Base-by-base conservation (phyloP, 2,329 filamentous ascomycete genomes). In the Capronia americana region DNA sequence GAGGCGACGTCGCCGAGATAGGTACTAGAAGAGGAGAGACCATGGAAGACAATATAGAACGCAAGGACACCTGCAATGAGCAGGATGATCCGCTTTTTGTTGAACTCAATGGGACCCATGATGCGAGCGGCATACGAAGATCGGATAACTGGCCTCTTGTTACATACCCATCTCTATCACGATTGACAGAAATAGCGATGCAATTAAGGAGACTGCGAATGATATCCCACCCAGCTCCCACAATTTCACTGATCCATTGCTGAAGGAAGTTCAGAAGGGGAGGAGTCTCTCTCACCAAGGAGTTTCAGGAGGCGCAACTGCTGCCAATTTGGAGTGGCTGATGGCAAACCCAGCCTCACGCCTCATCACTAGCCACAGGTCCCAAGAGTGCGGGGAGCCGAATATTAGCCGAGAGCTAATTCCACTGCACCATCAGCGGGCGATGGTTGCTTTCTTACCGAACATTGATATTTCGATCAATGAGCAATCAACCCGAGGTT, bases 81-180 rank as follows among this genome's bases (percentile, higher is more conserved):
- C 44, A 73, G 41, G 65, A 70, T 68, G 51, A 72, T 69, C 17
- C 72, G 71, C 57, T 69, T 61, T 61, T 71, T 73, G 63, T 72
- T 71, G 48, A 73, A 60, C 57, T 73, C 71, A 55, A 73, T 72
- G 23, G 65, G 70, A 41, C 65, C 71, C 71, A 73, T 73, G 6
- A 20, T 66, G 17, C 14, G 34, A 7, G 41, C n/a, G 6, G 20
- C 3, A 34, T 34, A 10, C 30, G n/a, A 44, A 38, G 17, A 41
- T 23, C 8, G 23, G 24, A 38, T 5, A 10, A 10, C 28, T 11
- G n/a, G 20, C 12, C 12, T 53, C 10, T 23, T 20, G 10, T 51
- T 61, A 61, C 30, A 32, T 32, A 41, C 10, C 38, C 28, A 61
- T 61, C 17, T 6, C 46, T 38, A 20, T 32, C 23, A 28, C 51